These are phyloP conservation scores for Cantharellus cinnabarinus DNA, from an alignment of 768 basidiomycete species.

Conservation along the genomic window DNA sequence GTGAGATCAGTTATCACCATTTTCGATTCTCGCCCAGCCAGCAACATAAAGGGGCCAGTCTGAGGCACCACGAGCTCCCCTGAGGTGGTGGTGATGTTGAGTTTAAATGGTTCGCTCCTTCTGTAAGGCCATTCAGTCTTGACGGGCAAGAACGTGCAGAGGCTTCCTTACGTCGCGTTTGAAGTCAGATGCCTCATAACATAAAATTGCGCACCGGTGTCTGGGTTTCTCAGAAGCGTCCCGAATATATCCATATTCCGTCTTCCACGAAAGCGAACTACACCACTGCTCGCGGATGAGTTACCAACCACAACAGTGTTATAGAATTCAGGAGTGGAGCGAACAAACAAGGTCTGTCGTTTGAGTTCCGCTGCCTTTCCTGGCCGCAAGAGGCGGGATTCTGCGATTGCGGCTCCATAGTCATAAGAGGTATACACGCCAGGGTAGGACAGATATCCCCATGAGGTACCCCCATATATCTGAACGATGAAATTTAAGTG, in stretches of 20 bases:
- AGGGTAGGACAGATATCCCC: constrained; percentile 63
- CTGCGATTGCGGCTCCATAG: constrained; percentile 38
- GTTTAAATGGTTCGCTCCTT: constrained; percentile 23
- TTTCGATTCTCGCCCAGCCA: constrained; percentile 54
- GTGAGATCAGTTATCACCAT: constrained; percentile 50
- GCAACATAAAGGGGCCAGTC: constrained; percentile 30
- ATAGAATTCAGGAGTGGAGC: constrained; percentile 58
- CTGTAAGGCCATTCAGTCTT: background rate
- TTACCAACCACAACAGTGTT: constrained; percentile 61
- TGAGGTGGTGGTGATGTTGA: constrained; percentile 34
- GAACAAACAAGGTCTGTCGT: constrained; percentile 54
- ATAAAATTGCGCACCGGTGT: constrained; percentile 44
- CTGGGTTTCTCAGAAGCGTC: constrained; percentile 47
- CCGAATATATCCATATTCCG: constrained; percentile 32
- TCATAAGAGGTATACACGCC: constrained; percentile 40
- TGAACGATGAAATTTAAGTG: background rate
- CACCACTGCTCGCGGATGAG: constrained; percentile 25
- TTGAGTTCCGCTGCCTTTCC: constrained; percentile 63
- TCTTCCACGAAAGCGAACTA: constrained; percentile 14
- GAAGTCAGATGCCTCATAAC: constrained; percentile 48
- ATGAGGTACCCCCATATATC: constrained; percentile 50
- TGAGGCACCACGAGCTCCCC: constrained; percentile 38
- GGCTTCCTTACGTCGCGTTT: constrained; percentile 14
- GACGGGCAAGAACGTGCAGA: background rate
- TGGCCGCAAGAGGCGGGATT: constrained; percentile 35